Conservation (phyloP, 164 flowering plant genomes). For the Umbilicus rupestris region DNA sequence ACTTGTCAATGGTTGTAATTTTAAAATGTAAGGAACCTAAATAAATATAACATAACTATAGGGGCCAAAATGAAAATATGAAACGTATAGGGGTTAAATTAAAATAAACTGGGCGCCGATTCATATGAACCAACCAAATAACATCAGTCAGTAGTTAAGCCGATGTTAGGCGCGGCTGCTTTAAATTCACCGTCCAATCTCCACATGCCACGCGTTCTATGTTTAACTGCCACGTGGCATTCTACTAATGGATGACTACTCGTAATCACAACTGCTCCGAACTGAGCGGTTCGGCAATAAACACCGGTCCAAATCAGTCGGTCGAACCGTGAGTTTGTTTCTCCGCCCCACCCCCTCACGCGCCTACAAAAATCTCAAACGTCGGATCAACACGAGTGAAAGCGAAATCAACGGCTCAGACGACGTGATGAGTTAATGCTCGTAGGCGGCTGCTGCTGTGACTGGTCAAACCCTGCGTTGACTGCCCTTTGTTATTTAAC, state of each 20-base stretch:
- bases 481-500: not conserved
- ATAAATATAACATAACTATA: too few species aligned
- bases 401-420: not conserved
- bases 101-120: too few species aligned
- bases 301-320: not conserved
- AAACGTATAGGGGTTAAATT: too few species aligned
- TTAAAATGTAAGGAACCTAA: too few species aligned
- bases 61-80: too few species aligned
- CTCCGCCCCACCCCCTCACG: not conserved
- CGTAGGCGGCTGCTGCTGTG: too few species aligned
- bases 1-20: too few species aligned
- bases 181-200: conserved; percentile 11
- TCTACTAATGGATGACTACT: not conserved
- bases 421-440: too few species aligned
- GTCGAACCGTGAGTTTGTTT: not conserved
- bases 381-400: not conserved
- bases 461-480: not conserved
- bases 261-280: not conserved
- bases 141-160: not conserved
- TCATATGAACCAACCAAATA: not conserved
- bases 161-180: conserved; percentile 11
- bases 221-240: not conserved
- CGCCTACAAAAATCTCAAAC: not conserved
- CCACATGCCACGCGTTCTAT: conserved; percentile 15
- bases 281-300: not conserved